Percentiles rank a stretch among this genome's conserved stretches.
Conservation (phyloP, 2,329 filamentous ascomycete genomes). For the Curvularia lunata region DNA sequence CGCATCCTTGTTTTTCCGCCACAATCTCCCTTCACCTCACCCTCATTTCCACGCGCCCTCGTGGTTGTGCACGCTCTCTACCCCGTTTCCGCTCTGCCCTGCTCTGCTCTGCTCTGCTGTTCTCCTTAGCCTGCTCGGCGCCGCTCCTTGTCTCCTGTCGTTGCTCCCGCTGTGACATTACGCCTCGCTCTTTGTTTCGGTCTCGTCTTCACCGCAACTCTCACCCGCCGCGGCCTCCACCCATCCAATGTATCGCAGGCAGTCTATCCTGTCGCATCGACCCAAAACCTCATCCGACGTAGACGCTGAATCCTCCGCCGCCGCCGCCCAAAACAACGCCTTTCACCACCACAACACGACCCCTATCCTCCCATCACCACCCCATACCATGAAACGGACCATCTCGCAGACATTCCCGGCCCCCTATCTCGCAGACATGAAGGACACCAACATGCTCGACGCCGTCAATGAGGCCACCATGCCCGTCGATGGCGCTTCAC, state of each 20-base stretch:
- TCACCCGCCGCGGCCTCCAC: conserved; percentile 18
- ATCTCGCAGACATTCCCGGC: conserved; percentile 48
- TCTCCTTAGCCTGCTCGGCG: conserved; percentile 3
- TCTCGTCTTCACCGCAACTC: conserved; percentile 11
- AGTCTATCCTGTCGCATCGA: conserved; percentile 46
- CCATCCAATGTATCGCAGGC: conserved; percentile 45
- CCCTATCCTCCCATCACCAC: conserved; percentile 19
- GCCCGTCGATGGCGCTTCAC: conserved; percentile 20
- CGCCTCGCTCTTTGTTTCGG: conserved; percentile 8
- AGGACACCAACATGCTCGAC: conserved; percentile 35
- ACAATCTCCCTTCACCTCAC: conserved; percentile 4
- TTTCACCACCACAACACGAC: conserved; percentile 29
- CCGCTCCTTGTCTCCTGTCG: conserved; percentile 2
- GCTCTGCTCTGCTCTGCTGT: background rate
- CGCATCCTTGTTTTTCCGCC: conserved; percentile 12
- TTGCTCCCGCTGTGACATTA: background rate
- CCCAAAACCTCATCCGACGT: conserved; percentile 54
- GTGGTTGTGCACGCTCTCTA: conserved; percentile 23
- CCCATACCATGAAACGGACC: conserved; percentile 45
- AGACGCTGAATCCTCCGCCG: conserved; percentile 29
- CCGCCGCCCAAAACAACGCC: conserved; percentile 15
- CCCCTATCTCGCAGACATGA: conserved; percentile 28
- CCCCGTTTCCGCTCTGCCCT: background rate
- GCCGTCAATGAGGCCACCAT: conserved; percentile 39
- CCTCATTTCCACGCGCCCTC: conserved; percentile 9